These are phyloP conservation scores for Pseudogymnoascus sp. DNA, from an alignment of 2,329 filamentous ascomycete species.

Conservation along the genomic window DNA sequence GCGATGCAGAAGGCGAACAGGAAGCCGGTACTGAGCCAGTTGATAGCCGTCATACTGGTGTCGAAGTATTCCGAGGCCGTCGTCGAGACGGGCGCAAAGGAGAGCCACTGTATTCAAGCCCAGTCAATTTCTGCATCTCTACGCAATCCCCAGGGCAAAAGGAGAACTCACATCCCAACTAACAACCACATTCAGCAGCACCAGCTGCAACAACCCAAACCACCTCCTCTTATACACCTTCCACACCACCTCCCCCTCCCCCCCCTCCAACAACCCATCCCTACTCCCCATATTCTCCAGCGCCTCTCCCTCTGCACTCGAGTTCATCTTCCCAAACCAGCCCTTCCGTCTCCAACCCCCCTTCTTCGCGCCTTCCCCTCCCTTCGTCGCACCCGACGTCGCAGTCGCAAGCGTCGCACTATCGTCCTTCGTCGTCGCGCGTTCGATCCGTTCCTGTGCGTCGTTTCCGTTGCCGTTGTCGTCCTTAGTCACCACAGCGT, in stretches of 20 bases:
- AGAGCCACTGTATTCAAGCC: slow-evolving; percentile 65
- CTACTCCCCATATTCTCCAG: neutral
- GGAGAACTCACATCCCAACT: slow-evolving; percentile 79
- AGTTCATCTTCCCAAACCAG: slow-evolving; percentile 1
- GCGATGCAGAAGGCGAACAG: slow-evolving; percentile 74
- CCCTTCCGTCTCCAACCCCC: neutral
- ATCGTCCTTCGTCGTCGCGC: neutral
- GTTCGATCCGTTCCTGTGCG: neutral
- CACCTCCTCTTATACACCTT: slow-evolving; percentile 77
- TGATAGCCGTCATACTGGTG: slow-evolving; percentile 69
- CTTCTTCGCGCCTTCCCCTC: neutral
- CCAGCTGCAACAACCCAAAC: slow-evolving; percentile 78
- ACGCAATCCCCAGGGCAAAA: neutral
- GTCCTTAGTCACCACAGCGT: neutral
- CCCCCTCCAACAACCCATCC: slow-evolving; percentile 6
- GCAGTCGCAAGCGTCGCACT: neutral
- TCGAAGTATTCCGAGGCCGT: slow-evolving; percentile 68
- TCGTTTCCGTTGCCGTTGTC: neutral
- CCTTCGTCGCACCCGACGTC: neutral
- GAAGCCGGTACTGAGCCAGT: slow-evolving; percentile 87
- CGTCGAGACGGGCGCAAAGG: slow-evolving; percentile 76
- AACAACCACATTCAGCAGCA: slow-evolving; percentile 83
- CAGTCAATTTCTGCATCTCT: neutral
- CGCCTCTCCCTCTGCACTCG: neutral
- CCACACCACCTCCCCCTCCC: slow-evolving; percentile 27